These are phyloP conservation scores for Oryza glaberrima DNA, from an alignment of 176 grass and related monocot species.

Conservation along the genomic window DNA sequence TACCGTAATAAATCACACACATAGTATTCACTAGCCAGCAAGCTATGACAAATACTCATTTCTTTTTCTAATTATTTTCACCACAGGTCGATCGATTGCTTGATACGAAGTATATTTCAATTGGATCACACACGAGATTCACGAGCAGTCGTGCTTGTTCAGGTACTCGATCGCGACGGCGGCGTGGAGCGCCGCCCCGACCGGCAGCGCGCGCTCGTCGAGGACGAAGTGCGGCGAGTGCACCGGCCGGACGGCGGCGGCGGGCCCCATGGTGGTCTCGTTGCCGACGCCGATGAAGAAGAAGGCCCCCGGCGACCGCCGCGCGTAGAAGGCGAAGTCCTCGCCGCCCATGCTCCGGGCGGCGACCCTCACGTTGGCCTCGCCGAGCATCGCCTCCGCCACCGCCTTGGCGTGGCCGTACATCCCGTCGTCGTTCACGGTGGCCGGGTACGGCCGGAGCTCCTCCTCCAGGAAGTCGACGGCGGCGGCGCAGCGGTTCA, in stretches of 20 bases:
- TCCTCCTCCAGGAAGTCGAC: slow-evolving; percentile 64
- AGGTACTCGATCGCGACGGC: slow-evolving; percentile 59
- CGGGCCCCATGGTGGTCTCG: slow-evolving; percentile 7
- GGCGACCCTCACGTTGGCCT: slow-evolving; percentile 27
- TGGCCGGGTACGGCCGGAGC: slow-evolving; percentile 50
- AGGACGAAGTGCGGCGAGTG: slow-evolving; percentile 66
- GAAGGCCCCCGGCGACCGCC: slow-evolving; percentile 38
- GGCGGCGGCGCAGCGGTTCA: slow-evolving; percentile 54
- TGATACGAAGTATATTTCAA: no score
- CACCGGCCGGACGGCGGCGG: not conserved
- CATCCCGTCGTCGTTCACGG: slow-evolving; percentile 52
- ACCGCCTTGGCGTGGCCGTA: slow-evolving; percentile 52
- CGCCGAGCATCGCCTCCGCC: slow-evolving; percentile 47
- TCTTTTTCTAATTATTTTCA: no score
- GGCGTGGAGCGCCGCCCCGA: slow-evolving; percentile 71
- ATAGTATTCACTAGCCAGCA: not conserved
- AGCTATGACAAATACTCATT: not conserved
- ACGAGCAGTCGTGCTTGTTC: slow-evolving; percentile 32
- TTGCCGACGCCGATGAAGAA: slow-evolving; percentile 62
- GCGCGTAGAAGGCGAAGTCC: slow-evolving; percentile 69
- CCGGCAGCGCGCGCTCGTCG: slow-evolving; percentile 49
- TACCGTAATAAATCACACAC: not conserved
- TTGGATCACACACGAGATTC: not conserved
- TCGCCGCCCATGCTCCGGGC: slow-evolving; percentile 35
- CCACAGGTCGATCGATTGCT: no score